These are phyloP conservation scores for Elsinoe fawcettii DNA, from an alignment of 2,329 filamentous ascomycete species.

Conservation along the genomic window DNA sequence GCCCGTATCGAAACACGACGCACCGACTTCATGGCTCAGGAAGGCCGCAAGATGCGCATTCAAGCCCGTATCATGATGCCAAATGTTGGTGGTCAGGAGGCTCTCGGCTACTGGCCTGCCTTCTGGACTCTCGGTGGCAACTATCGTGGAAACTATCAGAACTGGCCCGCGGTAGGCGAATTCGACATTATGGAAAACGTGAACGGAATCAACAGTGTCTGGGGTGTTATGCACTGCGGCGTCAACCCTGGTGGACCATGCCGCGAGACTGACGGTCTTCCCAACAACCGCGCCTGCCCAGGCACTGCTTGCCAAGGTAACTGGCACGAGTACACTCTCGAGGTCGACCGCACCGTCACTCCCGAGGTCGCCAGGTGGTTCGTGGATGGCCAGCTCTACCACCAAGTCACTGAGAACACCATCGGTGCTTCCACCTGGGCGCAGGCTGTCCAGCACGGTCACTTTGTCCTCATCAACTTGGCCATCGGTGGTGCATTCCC, in stretches of 20 bases:
- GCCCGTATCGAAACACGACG: slow-evolving; percentile 22
- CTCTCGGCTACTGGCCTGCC: slow-evolving; percentile 22
- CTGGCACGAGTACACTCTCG: slow-evolving; percentile 27
- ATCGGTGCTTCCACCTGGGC: slow-evolving; percentile 24
- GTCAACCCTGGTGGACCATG: slow-evolving; percentile 28
- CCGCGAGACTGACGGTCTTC: slow-evolving; percentile 25
- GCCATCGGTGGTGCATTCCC: slow-evolving; percentile 28
- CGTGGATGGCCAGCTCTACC: slow-evolving; percentile 22
- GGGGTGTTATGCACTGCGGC: slow-evolving; percentile 25
- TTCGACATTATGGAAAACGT: slow-evolving; percentile 29
- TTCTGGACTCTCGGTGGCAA: slow-evolving; percentile 22
- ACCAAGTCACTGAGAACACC: slow-evolving; percentile 21
- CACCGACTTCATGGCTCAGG: slow-evolving; percentile 22
- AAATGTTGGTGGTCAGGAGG: slow-evolving; percentile 18
- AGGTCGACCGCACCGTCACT: slow-evolving; percentile 23
- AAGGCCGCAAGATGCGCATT: slow-evolving; percentile 23
- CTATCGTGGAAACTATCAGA: slow-evolving; percentile 21
- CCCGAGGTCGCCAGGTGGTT: slow-evolving; percentile 25
- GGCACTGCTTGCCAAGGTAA: slow-evolving; percentile 22
- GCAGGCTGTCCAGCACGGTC: slow-evolving; percentile 23
- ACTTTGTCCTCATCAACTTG: slow-evolving; percentile 26
- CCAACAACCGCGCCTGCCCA: slow-evolving; percentile 17
- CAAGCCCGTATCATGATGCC: slow-evolving; percentile 21
- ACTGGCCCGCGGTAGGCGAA: slow-evolving; percentile 26
- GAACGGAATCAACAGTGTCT: slow-evolving; percentile 23